These are phyloP conservation scores for Periconia sp. DNA, from an alignment of 2,329 filamentous ascomycete genomes.

Conservation along the genomic window DNA sequence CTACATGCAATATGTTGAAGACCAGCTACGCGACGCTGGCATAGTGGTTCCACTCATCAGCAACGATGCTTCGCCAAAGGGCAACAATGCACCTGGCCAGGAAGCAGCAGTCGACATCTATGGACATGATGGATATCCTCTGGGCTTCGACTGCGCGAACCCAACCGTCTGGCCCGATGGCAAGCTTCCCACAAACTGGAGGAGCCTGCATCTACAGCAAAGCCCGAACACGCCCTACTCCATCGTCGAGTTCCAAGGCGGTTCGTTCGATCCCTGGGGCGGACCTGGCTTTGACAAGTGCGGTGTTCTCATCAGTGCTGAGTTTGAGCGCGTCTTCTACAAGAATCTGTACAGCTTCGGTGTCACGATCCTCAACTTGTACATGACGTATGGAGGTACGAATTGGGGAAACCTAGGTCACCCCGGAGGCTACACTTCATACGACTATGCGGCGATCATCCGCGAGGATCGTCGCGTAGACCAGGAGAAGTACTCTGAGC, in stretches of 20 bases:
- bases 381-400: slow-evolving; percentile 81
- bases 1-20: slow-evolving; percentile 74
- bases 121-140: slow-evolving; percentile 69
- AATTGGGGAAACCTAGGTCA: slow-evolving; percentile 78
- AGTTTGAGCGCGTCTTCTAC: slow-evolving; percentile 79
- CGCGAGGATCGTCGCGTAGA: slow-evolving; percentile 71
- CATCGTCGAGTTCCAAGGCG: slow-evolving; percentile 73
- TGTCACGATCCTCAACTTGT: slow-evolving; percentile 72
- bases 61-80: slow-evolving; percentile 70
- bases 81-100: slow-evolving; percentile 69
- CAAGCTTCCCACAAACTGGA: slow-evolving; percentile 63
- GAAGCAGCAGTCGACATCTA: slow-evolving; percentile 67
- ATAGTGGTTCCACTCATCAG: slow-evolving; percentile 77
- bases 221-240: slow-evolving; percentile 72
- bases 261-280: slow-evolving; percentile 77
- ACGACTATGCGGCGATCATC: slow-evolving; percentile 69
- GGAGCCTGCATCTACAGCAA: slow-evolving; percentile 60
- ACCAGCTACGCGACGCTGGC: slow-evolving; percentile 71
- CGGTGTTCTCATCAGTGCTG: slow-evolving; percentile 68
- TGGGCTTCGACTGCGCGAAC: slow-evolving; percentile 66
- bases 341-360: slow-evolving; percentile 75
- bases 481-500: slow-evolving; percentile 79
- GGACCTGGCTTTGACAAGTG: slow-evolving; percentile 74
- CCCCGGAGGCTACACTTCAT: slow-evolving; percentile 62
- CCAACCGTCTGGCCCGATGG: slow-evolving; percentile 66